Base-by-base conservation (phyloP, 2,329 filamentous ascomycete genomes). In the Colletotrichum echinochloae region DNA sequence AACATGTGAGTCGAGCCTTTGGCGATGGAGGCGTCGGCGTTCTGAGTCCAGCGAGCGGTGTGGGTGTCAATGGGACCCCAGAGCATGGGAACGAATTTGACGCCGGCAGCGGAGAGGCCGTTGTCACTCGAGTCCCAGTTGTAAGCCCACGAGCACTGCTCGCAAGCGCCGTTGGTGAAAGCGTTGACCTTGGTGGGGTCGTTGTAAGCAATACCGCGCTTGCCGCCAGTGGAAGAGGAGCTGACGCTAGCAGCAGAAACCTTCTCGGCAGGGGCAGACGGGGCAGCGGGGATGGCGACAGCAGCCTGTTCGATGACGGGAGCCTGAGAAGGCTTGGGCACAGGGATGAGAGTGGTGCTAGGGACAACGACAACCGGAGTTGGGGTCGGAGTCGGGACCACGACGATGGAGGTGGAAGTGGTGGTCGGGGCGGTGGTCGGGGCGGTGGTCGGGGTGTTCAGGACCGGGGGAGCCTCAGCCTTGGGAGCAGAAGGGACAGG, bases 151-250 rank as follows among this genome's bases (percentile, higher is more conserved):
- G 81, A 80, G 76, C 88, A 84, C 70, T 86, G 77, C 49, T 73
- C 26, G 74, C 79, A 71, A 72, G 80, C 79, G 60, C 78, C 77
- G 56, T 74, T 75, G 56, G 81, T 76, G 78, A 93, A 90, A 73
- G 80, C 75, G 65, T 83, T 80, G 78, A 87, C 85, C 44, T 91
- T 82, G 35, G 74, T 75, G 65, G 84, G 84, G 39, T 88, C 82
- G 80, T 93, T 92, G 87, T 90, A 94, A 60, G 88, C 88, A 60
- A 93, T 80, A 80, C 91, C 91, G 78, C 90, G 90, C 88, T 92
- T 91, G 75, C 79, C 78, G 63, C 77, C 78, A 46, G 74, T 63
- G 23, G 71, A 54, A 55, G 74, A 41, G 18, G 73, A 56, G 23
- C 65, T 69, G 44, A 70, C 61, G 35, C 73, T 59, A 9, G 74